A percentile compares a stretch with the other conserved stretches of the same genome.
Evolutionary conservation across 2,329 filamentous ascomycete species (phyloP).

Genomic region (Sporothrix schenckii): DNA sequence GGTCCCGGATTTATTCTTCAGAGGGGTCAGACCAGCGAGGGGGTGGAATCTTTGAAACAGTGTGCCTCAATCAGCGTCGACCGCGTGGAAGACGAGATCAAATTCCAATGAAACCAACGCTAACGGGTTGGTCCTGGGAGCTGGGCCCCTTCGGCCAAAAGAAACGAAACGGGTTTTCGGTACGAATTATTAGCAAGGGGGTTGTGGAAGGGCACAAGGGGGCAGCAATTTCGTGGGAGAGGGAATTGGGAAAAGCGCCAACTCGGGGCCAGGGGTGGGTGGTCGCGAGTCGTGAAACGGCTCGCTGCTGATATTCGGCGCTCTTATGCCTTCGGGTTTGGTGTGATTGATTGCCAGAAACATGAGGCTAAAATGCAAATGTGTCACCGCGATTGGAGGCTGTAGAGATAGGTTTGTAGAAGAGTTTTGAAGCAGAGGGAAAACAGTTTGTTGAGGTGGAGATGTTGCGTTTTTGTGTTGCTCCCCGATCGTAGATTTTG

Average conservation of each 20-base stretch:
- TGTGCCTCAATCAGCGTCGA: background rate
- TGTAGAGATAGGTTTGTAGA: background rate
- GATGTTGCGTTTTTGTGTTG: slow-evolving; percentile 26
- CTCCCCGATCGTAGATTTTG: slow-evolving; percentile 23
- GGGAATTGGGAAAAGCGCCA: slow-evolving; percentile 36
- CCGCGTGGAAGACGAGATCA: background rate
- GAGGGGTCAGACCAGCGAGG: slow-evolving; percentile 8
- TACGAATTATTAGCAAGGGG: slow-evolving; percentile 1
- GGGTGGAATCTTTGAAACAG: slow-evolving; percentile 14
- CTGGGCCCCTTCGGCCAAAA: background rate
- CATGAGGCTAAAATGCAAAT: slow-evolving; percentile 23
- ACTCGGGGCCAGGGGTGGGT: slow-evolving; percentile 23
- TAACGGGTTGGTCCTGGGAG: background rate
- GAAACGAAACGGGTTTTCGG: background rate
- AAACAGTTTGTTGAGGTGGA: slow-evolving; percentile 3
- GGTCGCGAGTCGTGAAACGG: slow-evolving; percentile 30
- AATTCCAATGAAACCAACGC: slow-evolving; percentile 10
- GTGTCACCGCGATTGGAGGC: slow-evolving; percentile 2
- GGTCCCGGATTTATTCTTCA: slow-evolving; percentile 28
- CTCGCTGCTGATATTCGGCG: slow-evolving; percentile 31
- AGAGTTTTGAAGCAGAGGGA: background rate
- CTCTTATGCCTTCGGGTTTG: slow-evolving; percentile 28
- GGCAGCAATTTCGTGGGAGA: slow-evolving; percentile 42
- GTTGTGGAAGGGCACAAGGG: slow-evolving; percentile 25
- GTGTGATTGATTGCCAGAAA: slow-evolving; percentile 5